These are phyloP conservation scores for Berberis vulgaris DNA, from an alignment of 164 flowering plant genomes.

Conservation along the genomic window DNA sequence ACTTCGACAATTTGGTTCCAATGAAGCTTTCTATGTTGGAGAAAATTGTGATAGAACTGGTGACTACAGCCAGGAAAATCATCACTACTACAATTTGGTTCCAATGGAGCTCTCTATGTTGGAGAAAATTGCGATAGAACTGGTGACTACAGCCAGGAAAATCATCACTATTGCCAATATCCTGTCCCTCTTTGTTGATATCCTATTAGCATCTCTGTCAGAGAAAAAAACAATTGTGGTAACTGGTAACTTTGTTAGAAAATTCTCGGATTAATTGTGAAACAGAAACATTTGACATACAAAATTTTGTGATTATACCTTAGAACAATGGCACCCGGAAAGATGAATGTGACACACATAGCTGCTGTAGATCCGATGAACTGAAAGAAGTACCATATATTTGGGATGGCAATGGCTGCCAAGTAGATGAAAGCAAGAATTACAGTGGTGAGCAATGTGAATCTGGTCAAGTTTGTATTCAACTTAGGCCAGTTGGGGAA, in stretches of 20 bases:
- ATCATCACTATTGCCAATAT: constrained; percentile 51
- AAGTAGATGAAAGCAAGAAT: constrained; percentile 39
- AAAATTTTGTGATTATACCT: constrained; percentile 33
- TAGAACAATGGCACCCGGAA: constrained; percentile 75
- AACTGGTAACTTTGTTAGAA: too few relatives aligned
- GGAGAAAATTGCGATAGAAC: constrained; percentile 67
- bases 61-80: constrained; percentile 52
- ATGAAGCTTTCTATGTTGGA: constrained; percentile 39
- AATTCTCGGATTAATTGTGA: too few relatives aligned
- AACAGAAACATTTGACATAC: too few relatives aligned
- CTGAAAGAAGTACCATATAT: constrained; percentile 86
- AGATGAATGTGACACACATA: constrained; percentile 67
- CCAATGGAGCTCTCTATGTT: constrained; percentile 32
- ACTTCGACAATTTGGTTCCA: background rate
- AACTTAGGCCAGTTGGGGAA: constrained; percentile 43
- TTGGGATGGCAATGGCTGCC: constrained; percentile 64
- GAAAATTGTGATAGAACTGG: constrained; percentile 74
- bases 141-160: constrained; percentile 52
- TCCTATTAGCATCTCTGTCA: constrained; percentile 63
- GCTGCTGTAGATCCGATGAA: constrained; percentile 77
- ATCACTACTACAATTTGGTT: constrained; percentile 13
- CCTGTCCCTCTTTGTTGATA: constrained; percentile 57
- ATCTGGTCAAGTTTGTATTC: constrained; percentile 37
- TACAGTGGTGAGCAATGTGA: constrained; percentile 32
- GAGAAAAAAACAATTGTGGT: too few relatives aligned